These are phyloP conservation scores for Cladosporium austrohemisphaericum DNA, from an alignment of 2,329 filamentous ascomycete genomes.

Conservation along the genomic window DNA sequence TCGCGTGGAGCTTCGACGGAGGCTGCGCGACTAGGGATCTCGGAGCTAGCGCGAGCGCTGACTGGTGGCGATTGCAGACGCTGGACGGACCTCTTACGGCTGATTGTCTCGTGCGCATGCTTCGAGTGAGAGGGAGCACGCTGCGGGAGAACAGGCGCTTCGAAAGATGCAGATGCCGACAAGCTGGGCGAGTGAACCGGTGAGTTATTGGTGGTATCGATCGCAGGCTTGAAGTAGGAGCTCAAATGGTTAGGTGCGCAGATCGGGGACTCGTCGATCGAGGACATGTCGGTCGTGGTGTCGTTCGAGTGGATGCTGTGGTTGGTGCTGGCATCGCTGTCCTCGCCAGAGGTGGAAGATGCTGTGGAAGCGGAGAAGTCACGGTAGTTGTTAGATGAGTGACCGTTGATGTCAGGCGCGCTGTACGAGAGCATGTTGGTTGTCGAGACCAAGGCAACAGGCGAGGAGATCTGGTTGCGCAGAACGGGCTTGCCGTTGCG, in stretches of 20 bases:
- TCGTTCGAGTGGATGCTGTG: constrained; percentile 57
- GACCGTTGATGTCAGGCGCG: constrained; percentile 68
- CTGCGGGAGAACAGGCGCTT: constrained; percentile 67
- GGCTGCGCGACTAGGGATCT: constrained; percentile 47
- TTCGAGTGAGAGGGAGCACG: constrained; percentile 86
- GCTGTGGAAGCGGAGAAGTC: constrained; percentile 39
- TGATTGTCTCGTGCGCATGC: constrained; percentile 72
- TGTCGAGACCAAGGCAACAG: constrained; percentile 82
- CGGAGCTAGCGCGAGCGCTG: constrained; percentile 54
- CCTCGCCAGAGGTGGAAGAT: constrained; percentile 63
- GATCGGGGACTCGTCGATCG: constrained; percentile 42
- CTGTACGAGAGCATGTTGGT: constrained; percentile 97
- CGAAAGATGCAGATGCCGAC: constrained; percentile 42
- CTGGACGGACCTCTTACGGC: constrained; percentile 61
- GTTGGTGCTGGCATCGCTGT: constrained; percentile 62
- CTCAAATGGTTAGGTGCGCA: constrained; percentile 54
- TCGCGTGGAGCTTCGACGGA: constrained; percentile 46
- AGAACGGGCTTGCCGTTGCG: constrained; percentile 47
- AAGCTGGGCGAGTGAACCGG: constrained; percentile 56
- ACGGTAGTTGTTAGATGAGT: constrained; percentile 26
- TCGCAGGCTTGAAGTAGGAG: constrained; percentile 55
- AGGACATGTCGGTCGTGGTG: constrained; percentile 61
- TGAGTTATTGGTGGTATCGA: constrained; percentile 26
- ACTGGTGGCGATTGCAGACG: constrained; percentile 37
- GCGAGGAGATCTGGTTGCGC: constrained; percentile 77